Base-by-base conservation (phyloP, 164 flowering plant genomes). In the Magnolia kwangsiensis region DNA sequence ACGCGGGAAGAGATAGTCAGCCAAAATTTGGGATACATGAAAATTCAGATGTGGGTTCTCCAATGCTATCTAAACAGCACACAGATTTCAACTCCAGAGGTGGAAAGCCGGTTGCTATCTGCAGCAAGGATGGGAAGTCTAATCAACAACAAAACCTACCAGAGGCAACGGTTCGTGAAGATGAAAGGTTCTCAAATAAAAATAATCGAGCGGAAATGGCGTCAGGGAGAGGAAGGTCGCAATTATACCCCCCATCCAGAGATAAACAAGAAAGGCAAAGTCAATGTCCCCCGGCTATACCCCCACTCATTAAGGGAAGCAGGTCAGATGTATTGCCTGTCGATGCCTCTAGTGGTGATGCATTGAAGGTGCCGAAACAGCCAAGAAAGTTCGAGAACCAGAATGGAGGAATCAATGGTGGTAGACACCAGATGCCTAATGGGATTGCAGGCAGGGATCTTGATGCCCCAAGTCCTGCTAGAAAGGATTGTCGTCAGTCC, bases 401-500 rank as follows among this genome's bases (percentile, higher is more conserved):
- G 74, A 86, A 78, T 82, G 91, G 85, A 69, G 66, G 65, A 16
- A 11, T 2, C 71, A 14, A 18, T 68, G 37, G 67, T n/a, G 9
- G 16, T 51, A 88, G 87, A 78, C 86, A 87, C 69, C 82, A 85
- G 16, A 79, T 86, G 29, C 80, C 88, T 20, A 84, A 82, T 80
- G 86, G 85, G 16, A 83, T 79, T 68, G 86, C 76, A 74, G 77
- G 66, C 67, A 84, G 82, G 80, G 90, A 87, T 76, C 72, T 75
- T 78, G 92, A 86, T 64, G 87, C 88, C 81, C 90, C 89, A 49
- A 88, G 93, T 88, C 91, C 96, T 55, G 74, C 77, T 63, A 84
- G 89, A 81, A 93, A 88, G 86, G 98, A 94, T 76, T 77, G 84
- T 37, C 83, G 85, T 83, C 93, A 90, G 72, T 84, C 93, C 79